A percentile compares a stretch with the other conserved stretches of the same genome.
Conservation (phyloP, 805 yeast species). For the Grigorovia transvaalensis region DNA sequence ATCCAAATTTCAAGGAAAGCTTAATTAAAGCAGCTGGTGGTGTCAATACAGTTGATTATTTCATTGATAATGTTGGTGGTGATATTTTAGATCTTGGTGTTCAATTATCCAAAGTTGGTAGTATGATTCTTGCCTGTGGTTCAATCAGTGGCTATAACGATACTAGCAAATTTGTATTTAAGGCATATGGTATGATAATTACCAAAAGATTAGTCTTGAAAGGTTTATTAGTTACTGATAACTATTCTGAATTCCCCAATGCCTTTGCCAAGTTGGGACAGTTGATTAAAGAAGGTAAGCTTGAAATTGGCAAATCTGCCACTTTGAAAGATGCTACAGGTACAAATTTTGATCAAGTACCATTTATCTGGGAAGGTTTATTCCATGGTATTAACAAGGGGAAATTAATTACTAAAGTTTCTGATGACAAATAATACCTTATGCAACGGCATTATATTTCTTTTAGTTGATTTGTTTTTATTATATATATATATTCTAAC, state of each 20-base stretch:
- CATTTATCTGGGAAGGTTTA: constrained; percentile 38
- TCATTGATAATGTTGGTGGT: constrained; percentile 60
- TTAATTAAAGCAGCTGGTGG: constrained; percentile 34
- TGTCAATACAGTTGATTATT: constrained; percentile 40
- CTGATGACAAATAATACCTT: constrained; percentile 8
- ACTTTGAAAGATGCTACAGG: constrained; percentile 34
- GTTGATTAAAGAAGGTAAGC: constrained; percentile 33
- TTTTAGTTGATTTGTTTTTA: neutral
- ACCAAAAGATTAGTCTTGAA: constrained; percentile 40
- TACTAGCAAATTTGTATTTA: constrained; percentile 27
- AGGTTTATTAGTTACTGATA: constrained; percentile 46
- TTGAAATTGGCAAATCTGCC: constrained; percentile 31
- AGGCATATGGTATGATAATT: constrained; percentile 35
- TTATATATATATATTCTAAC: no score
- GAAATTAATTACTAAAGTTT: constrained; percentile 39
- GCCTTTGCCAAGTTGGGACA: constrained; percentile 30
- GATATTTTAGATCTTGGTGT: constrained; percentile 39
- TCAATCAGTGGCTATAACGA: constrained; percentile 50
- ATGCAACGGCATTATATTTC: neutral
- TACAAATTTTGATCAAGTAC: constrained; percentile 35
- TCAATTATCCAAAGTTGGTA: constrained; percentile 28
- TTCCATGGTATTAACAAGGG: constrained; percentile 40
- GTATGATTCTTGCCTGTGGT: constrained; percentile 51
- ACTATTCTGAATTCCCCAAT: constrained; percentile 28
- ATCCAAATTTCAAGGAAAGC: constrained; percentile 29